phyloP scores from a whole-genome alignment of 139 green algal genomes.

The Chlorella sp. region DNA sequence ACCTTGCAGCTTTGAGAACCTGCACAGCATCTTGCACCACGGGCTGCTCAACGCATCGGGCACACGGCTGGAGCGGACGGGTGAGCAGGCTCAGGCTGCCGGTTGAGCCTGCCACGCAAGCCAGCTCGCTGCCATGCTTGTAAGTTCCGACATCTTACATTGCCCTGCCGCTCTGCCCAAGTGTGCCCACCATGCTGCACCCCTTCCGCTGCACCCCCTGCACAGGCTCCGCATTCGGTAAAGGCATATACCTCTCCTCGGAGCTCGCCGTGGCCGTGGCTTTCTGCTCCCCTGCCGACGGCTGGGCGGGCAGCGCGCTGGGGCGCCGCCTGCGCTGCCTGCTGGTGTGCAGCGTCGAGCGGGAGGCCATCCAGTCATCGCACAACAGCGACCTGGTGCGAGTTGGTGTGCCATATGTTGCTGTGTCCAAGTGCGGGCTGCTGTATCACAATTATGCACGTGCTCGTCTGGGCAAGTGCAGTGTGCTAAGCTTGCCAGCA shows the following conservation, averaged over 20 bases:
- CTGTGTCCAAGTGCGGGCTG: too few species aligned
- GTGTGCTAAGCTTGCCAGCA: neutral
- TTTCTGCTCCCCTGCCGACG: conserved; percentile 6
- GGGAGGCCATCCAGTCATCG: neutral
- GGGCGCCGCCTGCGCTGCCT: conserved; percentile 32
- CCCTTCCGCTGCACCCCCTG: neutral
- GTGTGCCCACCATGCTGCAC: neutral
- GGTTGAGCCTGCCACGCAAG: too few species aligned
- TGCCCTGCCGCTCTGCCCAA: too few species aligned
- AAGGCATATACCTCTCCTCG: conserved; percentile 34
- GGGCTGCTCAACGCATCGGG: conserved; percentile 29
- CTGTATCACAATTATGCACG: too few species aligned
- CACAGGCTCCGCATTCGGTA: conserved; percentile 33
- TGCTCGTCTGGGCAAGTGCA: neutral
- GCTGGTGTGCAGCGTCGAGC: conserved; percentile 33
- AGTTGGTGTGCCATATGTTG: too few species aligned
- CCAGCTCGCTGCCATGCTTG: too few species aligned
- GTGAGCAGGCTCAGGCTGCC: too few species aligned
- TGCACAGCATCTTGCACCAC: conserved; percentile 34
- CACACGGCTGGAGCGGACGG: conserved; percentile 35
- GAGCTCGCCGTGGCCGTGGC: conserved; percentile 34
- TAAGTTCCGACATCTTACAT: too few species aligned
- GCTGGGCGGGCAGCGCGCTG: conserved; percentile 21
- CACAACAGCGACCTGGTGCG: conserved; percentile 11
- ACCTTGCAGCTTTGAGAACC: conserved; percentile 22